phyloP scores from a whole-genome alignment of 768 basidiomycete species.

The Lactarius trivialis region DNA sequence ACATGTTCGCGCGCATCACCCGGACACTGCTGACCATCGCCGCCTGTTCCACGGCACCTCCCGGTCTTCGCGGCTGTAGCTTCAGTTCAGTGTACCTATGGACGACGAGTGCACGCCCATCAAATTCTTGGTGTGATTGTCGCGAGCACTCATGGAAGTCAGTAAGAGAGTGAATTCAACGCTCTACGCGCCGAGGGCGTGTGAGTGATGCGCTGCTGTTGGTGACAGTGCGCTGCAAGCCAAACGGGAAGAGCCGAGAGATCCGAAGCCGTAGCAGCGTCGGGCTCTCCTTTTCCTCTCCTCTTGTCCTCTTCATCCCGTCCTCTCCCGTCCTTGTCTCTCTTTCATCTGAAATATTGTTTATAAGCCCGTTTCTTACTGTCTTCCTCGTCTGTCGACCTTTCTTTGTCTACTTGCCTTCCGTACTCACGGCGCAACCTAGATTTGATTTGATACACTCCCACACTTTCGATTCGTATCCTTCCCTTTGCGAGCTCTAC shows the following conservation, averaged over 20 bases:
- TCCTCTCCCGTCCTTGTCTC: background rate
- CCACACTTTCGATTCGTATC: slow-evolving; percentile 12
- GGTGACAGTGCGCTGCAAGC: background rate
- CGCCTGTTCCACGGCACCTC: background rate
- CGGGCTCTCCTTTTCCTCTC: background rate
- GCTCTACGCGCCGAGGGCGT: background rate
- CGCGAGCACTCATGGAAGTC: background rate
- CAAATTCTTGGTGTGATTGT: background rate
- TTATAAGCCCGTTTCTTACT: background rate
- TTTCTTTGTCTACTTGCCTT: background rate
- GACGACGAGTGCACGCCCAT: slow-evolving; percentile 51
- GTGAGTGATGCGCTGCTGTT: background rate
- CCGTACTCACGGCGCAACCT: slow-evolving; percentile 3
- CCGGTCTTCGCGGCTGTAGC: background rate
- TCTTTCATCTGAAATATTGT: background rate
- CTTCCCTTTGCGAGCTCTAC: slow-evolving; percentile 24
- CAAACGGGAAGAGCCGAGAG: background rate
- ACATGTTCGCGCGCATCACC: background rate
- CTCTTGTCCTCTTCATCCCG: background rate
- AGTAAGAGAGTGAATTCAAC: background rate
- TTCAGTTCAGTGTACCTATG: slow-evolving; percentile 46
- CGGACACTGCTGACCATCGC: background rate
- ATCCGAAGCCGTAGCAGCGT: background rate
- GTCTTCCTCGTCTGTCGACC: background rate
- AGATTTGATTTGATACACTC: slow-evolving; percentile 17